Percentiles rank a stretch among this genome's conserved stretches.
These are phyloP conservation scores for Ajuga reptans DNA, from an alignment of 305 asterid genomes.

Conservation along the genomic window DNA sequence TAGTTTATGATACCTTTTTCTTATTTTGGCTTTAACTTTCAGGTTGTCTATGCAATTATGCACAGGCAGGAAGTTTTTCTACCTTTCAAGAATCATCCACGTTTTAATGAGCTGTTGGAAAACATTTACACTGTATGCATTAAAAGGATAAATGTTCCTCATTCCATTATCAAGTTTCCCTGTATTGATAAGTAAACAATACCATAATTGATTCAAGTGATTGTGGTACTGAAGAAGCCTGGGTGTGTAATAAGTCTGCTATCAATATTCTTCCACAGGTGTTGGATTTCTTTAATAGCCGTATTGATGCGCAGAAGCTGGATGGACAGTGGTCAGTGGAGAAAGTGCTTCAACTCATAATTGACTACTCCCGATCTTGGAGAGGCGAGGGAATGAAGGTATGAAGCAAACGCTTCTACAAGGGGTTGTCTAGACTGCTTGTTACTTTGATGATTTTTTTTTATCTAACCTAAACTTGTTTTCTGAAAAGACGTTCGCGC, in stretches of 20 bases:
- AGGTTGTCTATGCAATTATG: constrained; percentile 95
- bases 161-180: constrained; percentile 7
- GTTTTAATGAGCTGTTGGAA: constrained; percentile 86
- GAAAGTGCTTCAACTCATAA: constrained; percentile 79
- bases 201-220: constrained; percentile 4
- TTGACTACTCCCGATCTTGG: constrained; percentile 80
- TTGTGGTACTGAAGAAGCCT: constrained; percentile 2
- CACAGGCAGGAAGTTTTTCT: constrained; percentile 96
- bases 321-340: constrained; percentile 94
- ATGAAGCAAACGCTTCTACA: constrained; percentile 13
- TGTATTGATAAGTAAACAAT: background rate
- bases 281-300: constrained; percentile 84
- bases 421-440: background rate
- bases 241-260: background rate
- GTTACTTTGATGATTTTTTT: constrained; percentile 4
- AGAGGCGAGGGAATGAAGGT: constrained; percentile 98
- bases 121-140: constrained; percentile 68
- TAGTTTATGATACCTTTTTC: background rate
- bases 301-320: constrained; percentile 69
- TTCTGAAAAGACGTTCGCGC: constrained; percentile 62
- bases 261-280: constrained; percentile 41
- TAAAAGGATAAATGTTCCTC: background rate
- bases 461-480: constrained; percentile 12
- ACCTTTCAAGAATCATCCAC: constrained; percentile 93
- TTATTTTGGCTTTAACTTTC: constrained; percentile 29